phyloP scores from a whole-genome alignment of 192 early-diverging fungal species.

The Coemansia sp. region DNA sequence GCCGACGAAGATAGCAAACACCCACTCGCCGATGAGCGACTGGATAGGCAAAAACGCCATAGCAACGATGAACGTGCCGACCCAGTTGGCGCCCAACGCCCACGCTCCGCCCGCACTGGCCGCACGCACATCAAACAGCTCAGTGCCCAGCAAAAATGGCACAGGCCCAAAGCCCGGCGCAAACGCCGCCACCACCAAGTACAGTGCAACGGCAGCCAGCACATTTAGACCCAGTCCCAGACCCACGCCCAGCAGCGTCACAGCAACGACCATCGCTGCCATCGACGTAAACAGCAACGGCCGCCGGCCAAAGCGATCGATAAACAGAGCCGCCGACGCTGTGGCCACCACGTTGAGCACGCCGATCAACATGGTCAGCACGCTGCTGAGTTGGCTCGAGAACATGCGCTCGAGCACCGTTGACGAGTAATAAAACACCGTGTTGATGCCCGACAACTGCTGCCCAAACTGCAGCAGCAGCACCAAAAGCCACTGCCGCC shows the following conservation, averaged over 20 bases:
- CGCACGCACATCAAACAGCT: constrained; percentile 47
- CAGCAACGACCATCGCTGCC: constrained; percentile 62
- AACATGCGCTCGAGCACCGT: constrained; percentile 68
- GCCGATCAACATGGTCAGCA: constrained; percentile 76
- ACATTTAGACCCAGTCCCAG: constrained; percentile 71
- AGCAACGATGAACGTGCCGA: constrained; percentile 46
- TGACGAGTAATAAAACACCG: constrained; percentile 83
- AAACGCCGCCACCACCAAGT: constrained; percentile 50
- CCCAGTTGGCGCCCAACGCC: constrained; percentile 51
- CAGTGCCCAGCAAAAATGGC: constrained; percentile 51
- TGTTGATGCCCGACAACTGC: constrained; percentile 94
- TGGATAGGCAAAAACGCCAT: constrained; percentile 42
- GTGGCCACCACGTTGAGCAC: constrained; percentile 79
- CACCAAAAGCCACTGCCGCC: constrained; percentile 66
- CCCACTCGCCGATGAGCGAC: constrained; percentile 49
- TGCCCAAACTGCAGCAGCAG: constrained; percentile 75
- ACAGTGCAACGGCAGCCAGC: constrained; percentile 68
- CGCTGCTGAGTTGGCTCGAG: constrained; percentile 60
- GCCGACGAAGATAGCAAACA: constrained; percentile 49
- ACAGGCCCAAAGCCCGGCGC: constrained; percentile 53
- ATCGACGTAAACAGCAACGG: constrained; percentile 72
- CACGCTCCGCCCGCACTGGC: constrained; percentile 45
- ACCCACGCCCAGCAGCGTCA: constrained; percentile 60
- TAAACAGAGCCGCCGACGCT: constrained; percentile 64
- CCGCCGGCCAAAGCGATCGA: constrained; percentile 78